Evolutionary conservation across 768 basidiomycete genomes (phyloP), one percentile per base, ranked within the genome.

Genomic region (Scleroderma citrinum): DNA sequence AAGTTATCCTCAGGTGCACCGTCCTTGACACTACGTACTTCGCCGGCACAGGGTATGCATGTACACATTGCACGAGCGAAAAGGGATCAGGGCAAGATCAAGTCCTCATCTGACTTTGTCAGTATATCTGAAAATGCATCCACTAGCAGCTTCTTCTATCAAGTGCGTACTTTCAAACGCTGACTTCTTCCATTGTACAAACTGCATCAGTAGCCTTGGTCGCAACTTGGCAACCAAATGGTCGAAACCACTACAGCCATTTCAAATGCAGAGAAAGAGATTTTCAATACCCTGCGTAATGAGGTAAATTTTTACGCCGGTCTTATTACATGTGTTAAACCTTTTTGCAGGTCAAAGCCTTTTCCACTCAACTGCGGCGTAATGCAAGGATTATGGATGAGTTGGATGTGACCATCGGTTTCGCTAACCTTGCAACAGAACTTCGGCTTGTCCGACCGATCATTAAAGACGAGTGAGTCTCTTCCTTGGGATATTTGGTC

Each of bases 331-430:
- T n/a, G 12, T n/a, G 38, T 48, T 59, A 40, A 53, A 23, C 0
- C 16, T 26, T 44, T 44, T 21, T 34, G 19, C 31, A 92, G 91
- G 83, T 93, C 41, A 84, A 75, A 50, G 69, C 68, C 13, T 71
- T 79, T 53, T 74, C 81, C 11, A 53, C 66, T 5, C 69, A 70
- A 20, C 67, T 97, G n/a, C 76, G 84, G 53, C 73, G 75, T 24
- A 95, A 93, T 59, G 82, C 88, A 4, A 76, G 80, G 23, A 73
- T 92, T 39, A 68, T 93, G 34, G 91, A 94, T 60, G 92, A 98
- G 64, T 67, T 98, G 12, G 94, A 98, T 60, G 81, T 96, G 13
- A 76, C 80, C 1, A 64, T 92, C 3, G 81, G 84, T 0, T 96
- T 95, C 56, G 87, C 93, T 5, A 77, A 76, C 40, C 73, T 93